Base-by-base conservation (phyloP, 352 stramenopile species). In the Plasmopara muralis region DNA sequence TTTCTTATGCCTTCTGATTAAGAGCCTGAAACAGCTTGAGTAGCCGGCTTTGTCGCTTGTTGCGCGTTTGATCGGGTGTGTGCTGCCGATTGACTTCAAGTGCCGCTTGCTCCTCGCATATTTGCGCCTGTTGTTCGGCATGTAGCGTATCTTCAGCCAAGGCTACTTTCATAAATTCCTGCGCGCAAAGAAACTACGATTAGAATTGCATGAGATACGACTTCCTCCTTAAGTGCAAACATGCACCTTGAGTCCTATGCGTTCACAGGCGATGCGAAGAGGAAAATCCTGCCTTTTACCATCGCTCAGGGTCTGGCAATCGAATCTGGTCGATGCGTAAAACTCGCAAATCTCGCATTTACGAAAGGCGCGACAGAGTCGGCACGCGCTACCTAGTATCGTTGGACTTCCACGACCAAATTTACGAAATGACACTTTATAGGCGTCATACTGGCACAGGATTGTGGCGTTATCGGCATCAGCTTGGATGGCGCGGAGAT, bases 391-490 rank as follows among this genome's bases (percentile, higher is more conserved):
- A 0, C 62, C 50, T 2, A 72, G 40, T 13, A 54, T 39, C 7
- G 57, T 46, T 12, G 60, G 41, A 28, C 59, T 49, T 33, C 83
- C 81, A 14, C 77, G 72, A 9, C 83, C 83, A 30, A 81, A 87
- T 47, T 77, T 78, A 33, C 87, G 74, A 53, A 93, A 95, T 12
- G 77, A 75, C 12, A 71, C 54, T 43, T 88, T 77, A 45, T 86
- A 98, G 10, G 84, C 91, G 31, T 90, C 72, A 43, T 92, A 95
- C 61, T 97, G 83, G 6, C 90, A 73, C 35, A 98, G 53, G 14
- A 98, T 78, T 14, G 83, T 88, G 7, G 89, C 88, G 50, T 93
- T 96, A 51, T 87, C 77, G 13, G 90, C 83, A 60, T 97, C 90
- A 0, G 88, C 89, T 53, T 94, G 83, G 33, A 96, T 77, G 6